Evolutionary conservation across 2,329 filamentous ascomycete species (phyloP), one percentile per base, ranked within the genome.

Genomic region (Aspergillus brasiliensis): DNA sequence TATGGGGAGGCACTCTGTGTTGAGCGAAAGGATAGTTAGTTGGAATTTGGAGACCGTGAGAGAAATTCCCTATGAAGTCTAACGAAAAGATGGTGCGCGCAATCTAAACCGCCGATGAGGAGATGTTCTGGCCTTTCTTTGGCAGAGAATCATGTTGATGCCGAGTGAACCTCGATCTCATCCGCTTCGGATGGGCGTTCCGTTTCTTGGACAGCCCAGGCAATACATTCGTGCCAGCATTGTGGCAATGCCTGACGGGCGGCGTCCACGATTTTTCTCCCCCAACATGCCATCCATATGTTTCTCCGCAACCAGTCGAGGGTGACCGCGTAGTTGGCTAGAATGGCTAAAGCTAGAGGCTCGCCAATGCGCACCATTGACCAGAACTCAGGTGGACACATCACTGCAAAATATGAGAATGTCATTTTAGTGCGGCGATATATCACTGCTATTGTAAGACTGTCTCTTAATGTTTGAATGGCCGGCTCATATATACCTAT

Each of bases 351-450:
- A 19, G 55, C 47, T n/a, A 51, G n/a, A 4, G 55, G 47, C 31
- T 49, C 46, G 3, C 15, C 21, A 31, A 21, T 46, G 42, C 28
- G 46, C 15, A 57, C 55, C 37, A 51, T 38, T 28, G 31, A 23
- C 55, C 47, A 57, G 19, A 51, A 44, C 15, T 31, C 46, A 5
- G 46, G n/a, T 1, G 44, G 21, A n/a, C 46, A 21, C 10, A 23
- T 11, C 5, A 27, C 28, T 6, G 47, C 13, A 11, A 42, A 57
- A 34, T 28, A 42, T 8, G 25, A 44, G 5, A 28, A 15, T 6
- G 28, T 57, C 46, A 51, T 62, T 83, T 84, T 38, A 1, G 23
- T 28, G 2, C 23, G 27, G 8, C 42, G 25, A 46, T 46, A 55
- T 17, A 23, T 15, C 1, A 55, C 15, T 21, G 52, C 17, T n/a